A percentile compares a stretch with the other conserved stretches of the same genome.
These are phyloP conservation scores for Neonectria sp. DNA, from an alignment of 2,329 filamentous ascomycete species.

Conservation along the genomic window DNA sequence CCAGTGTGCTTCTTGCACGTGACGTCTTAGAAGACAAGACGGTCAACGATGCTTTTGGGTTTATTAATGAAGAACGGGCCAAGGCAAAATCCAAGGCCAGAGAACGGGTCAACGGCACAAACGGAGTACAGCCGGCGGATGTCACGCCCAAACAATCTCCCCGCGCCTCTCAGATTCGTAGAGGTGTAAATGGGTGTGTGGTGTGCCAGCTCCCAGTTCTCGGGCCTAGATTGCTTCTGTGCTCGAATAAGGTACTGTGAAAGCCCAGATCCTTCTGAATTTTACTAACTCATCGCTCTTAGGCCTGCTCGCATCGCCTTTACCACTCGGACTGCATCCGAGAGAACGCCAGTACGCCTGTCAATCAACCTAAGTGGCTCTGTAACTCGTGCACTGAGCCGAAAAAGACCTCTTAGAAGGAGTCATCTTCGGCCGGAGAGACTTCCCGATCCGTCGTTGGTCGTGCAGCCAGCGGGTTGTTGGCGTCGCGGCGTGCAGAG, in stretches of 20 bases:
- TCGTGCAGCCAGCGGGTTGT: conserved; percentile 6
- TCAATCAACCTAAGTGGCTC: conserved; percentile 57
- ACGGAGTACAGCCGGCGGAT: conserved; percentile 32
- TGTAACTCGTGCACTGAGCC: conserved; percentile 59
- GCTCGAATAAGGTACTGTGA: conserved; percentile 63
- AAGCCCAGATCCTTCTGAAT: conserved; percentile 5
- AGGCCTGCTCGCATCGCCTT: conserved; percentile 61
- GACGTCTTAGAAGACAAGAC: conserved; percentile 62
- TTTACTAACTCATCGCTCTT: conserved; percentile 32
- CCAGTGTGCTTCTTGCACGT: conserved; percentile 65
- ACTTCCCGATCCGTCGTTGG: conserved; percentile 11
- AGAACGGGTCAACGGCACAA: conserved; percentile 29
- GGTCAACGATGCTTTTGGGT: conserved; percentile 58
- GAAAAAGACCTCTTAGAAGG: conserved; percentile 46
- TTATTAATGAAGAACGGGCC: conserved; percentile 60
- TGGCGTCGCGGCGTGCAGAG: conserved; percentile 4
- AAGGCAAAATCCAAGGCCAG: conserved; percentile 37
- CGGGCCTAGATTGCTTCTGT: conserved; percentile 64
- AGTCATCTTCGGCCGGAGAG: conserved; percentile 36
- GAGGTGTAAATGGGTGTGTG: conserved; percentile 62
- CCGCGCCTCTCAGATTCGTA: conserved; percentile 56
- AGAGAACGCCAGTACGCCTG: conserved; percentile 53
- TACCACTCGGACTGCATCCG: conserved; percentile 66
- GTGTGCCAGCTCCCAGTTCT: conserved; percentile 65
- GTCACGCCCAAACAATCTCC: conserved; percentile 47